Percentiles rank a stretch among this genome's conserved stretches.
These are phyloP conservation scores for Leptographium flavum DNA, from an alignment of 2,329 filamentous ascomycete genomes.

Conservation along the genomic window DNA sequence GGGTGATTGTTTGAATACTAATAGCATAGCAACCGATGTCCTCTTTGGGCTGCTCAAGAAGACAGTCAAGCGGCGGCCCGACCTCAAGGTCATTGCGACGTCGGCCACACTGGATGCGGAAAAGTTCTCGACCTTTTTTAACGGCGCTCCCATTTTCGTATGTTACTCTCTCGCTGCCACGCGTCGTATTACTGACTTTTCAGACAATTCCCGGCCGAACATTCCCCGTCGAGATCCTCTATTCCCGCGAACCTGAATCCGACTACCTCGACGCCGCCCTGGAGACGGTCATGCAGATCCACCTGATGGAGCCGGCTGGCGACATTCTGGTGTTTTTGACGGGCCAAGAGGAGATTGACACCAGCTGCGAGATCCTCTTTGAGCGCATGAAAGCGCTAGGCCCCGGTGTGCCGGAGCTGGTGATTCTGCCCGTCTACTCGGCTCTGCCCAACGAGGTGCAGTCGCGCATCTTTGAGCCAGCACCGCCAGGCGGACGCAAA, in stretches of 20 bases:
- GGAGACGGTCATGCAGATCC: constrained; percentile 97
- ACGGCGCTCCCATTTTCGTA: constrained; percentile 79
- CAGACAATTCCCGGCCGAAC: constrained; percentile 81
- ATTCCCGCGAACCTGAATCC: constrained; percentile 84
- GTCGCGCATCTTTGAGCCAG: constrained; percentile 85
- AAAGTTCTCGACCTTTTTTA: constrained; percentile 94
- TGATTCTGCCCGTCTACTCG: constrained; percentile 93
- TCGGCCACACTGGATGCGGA: constrained; percentile 93
- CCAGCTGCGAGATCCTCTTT: constrained; percentile 77
- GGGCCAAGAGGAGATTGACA: constrained; percentile 96
- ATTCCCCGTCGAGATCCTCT: constrained; percentile 91
- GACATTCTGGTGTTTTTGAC: constrained; percentile 97
- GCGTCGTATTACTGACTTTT: background rate
- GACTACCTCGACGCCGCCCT: constrained; percentile 90
- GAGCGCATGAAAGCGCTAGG: constrained; percentile 95
- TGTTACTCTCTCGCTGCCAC: background rate
- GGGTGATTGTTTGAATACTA: background rate
- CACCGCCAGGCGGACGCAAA: constrained; percentile 73
- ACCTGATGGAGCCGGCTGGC: constrained; percentile 78
- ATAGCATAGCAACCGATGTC: constrained; percentile 59
- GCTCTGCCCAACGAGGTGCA: constrained; percentile 88
- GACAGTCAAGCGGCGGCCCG: constrained; percentile 68
- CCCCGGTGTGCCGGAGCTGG: constrained; percentile 75
- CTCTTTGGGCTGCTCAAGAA: constrained; percentile 92
- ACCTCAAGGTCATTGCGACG: constrained; percentile 91